Evolutionary conservation across 768 basidiomycete genomes (phyloP), one percentile per base, ranked within the genome.

Genomic region (Russula olivacea): DNA sequence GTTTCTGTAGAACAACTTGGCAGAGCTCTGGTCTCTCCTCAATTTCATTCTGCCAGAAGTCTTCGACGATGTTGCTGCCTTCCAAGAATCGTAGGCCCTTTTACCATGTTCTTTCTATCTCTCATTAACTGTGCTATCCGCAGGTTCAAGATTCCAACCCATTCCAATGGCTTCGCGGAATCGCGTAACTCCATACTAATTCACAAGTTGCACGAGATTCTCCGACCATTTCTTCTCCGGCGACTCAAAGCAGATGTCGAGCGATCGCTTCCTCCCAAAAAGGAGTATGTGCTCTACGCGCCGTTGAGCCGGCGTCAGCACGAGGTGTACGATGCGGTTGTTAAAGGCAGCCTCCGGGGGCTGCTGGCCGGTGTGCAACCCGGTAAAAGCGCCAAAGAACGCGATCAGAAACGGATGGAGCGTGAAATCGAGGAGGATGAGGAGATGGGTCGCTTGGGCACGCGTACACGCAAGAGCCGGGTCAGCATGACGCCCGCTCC

Each of bases 21-120:
- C 88, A 5, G 97, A 99, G 72, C 78, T 99, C 3, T 98, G 94
- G 96, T 87, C 92, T 2, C 77, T 98, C 19, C 84, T 99, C 36
- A 97, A 97, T 72, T 99, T 98, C 69, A 91, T 98, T 63, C 81
- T 98, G 5, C 97, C 97, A 0, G 88, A 94, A 67, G 86, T 98
- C 58, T 98, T 98, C 72, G 83, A 86, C 63, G 92, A 98, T 68
- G 77, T 96, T 23, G 86, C 91, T 59, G 81, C 87, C 4, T 97
- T 97, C 78, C 91, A 96, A 74, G 84, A 93, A 71, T 93, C 91
- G 94, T 89, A 54, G 15, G 78, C 36, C 19, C 51, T 34, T 55
- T 28, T 62, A 61, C 59, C 58, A 51, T 38, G 25, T 30, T 48
- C n/a, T 56, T 10, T 28, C 11, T 47, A 2, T 15, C 34, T 47